A percentile compares a stretch with the other conserved stretches of the same genome.
phyloP scores from a whole-genome alignment of 75 land plant genomes.

The Isoetes taiwanensis region DNA sequence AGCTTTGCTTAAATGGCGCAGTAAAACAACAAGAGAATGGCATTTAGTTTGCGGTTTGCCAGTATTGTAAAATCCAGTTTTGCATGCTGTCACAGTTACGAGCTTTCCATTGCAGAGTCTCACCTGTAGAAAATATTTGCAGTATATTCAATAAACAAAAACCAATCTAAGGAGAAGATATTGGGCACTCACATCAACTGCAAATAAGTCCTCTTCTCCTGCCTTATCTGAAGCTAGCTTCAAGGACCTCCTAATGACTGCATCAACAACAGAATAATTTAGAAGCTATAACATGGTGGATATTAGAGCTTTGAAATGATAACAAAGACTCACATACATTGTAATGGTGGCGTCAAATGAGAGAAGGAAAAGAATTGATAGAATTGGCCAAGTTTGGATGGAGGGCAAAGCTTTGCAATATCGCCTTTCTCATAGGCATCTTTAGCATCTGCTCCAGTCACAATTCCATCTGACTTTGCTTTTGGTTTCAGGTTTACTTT shows the following conservation, averaged over 20 bases:
- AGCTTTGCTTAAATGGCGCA: constrained; percentile 55
- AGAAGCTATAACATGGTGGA: not conserved
- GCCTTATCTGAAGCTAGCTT: constrained; percentile 23
- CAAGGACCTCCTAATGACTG: constrained; percentile 47
- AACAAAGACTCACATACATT: not conserved
- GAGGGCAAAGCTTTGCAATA: constrained; percentile 4
- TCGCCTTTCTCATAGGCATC: not conserved
- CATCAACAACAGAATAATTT: no score
- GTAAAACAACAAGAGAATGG: constrained; percentile 56
- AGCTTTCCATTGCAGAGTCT: constrained; percentile 83
- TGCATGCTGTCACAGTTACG: constrained; percentile 43
- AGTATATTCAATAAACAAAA: not conserved
- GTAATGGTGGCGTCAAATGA: not conserved
- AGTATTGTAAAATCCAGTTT: constrained; percentile 48
- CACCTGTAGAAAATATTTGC: constrained; percentile 29
- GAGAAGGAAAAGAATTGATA: constrained; percentile 3
- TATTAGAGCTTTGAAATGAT: not conserved
- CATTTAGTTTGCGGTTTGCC: constrained; percentile 44
- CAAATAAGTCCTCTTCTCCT: constrained; percentile 42
- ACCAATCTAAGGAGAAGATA: not conserved
- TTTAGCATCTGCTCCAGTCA: not conserved
- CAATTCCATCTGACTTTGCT: not conserved
- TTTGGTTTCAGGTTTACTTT: not conserved
- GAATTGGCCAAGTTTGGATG: constrained; percentile 3
- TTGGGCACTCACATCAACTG: constrained; percentile 47